Evolutionary conservation across 2,329 filamentous ascomycete species (phyloP), one percentile per base, ranked within the genome.

Genomic region (Diaporthe ilicicola): DNA sequence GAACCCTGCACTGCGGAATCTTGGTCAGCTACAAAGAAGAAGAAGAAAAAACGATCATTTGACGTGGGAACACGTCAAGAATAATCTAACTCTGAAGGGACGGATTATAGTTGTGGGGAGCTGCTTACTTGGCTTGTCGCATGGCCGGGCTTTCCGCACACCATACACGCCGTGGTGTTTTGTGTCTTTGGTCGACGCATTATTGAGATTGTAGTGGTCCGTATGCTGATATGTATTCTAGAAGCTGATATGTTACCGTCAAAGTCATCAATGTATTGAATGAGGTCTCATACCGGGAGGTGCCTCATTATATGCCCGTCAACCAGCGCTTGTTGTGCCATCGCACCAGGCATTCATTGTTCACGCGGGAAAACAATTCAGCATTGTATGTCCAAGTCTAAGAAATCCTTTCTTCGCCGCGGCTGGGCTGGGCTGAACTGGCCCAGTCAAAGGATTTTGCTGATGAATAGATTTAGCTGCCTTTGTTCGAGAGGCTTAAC

Each of bases 261-360:
- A 8, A 48, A 22, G 7, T 37, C 27, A 24, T 3, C 29, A 48
- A 62, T 12, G 17, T 19, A 62, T 37, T 34, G 42, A 48, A 27
- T 24, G 59, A 13, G 15, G 27, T 48, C 10, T 27, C 27, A 3
- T 5, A 12, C 8, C 9, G 56, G 56, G 3, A 13, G 7, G 9
- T 24, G 27, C 15, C 42, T 32, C 19, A 17, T 62, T 62, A 62
- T 48, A 12, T 50, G 15, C 3, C 5, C 13, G 3, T 17, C 29
- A 8, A 17, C 17, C 6, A 24, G 22, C 46, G 15, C 32, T 55
- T 37, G 10, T 37, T 13, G n/a, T 55, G 19, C 15, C 19, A 12
- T 34, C 24, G 29, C 27, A 62, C 42, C 27, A 48, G 24, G 59
- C 29, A 62, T 62, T 62, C 29, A 62, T 62, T 62, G 59, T 62